Evolutionary conservation across 371 early-diverging fungal genomes (phyloP).

Genomic region (Mucor sp.): DNA sequence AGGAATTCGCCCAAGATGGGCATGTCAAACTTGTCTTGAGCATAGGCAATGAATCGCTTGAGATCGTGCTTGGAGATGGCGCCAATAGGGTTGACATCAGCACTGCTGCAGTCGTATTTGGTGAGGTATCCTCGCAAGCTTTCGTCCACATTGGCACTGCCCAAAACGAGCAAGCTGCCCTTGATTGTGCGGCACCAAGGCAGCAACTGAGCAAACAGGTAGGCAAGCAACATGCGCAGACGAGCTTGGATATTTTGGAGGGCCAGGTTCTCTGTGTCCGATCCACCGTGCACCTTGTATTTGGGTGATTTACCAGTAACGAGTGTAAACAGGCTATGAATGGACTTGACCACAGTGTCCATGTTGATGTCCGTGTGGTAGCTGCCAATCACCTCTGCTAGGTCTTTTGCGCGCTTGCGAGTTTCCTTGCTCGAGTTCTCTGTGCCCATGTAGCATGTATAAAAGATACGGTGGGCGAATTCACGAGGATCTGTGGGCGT

Average conservation of each 20-base stretch:
- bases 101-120: slow-evolving; percentile 98
- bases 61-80: slow-evolving; percentile 93
- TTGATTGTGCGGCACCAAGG: slow-evolving; percentile 84
- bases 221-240: slow-evolving; percentile 93
- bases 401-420: slow-evolving; percentile 72
- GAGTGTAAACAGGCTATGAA: slow-evolving; percentile 73
- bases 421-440: slow-evolving; percentile 89
- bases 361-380: slow-evolving; percentile 91
- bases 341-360: slow-evolving; percentile 78
- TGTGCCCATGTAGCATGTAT: slow-evolving; percentile 97
- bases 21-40: slow-evolving; percentile 65
- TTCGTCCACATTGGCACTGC: slow-evolving; percentile 97
- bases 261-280: slow-evolving; percentile 88
- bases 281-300: slow-evolving; percentile 88
- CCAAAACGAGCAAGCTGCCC: slow-evolving; percentile 88
- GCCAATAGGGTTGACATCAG: slow-evolving; percentile 97
- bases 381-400: slow-evolving; percentile 87
- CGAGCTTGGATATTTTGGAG: slow-evolving; percentile 98
- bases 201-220: slow-evolving; percentile 93
- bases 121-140: slow-evolving; percentile 95
- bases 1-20: slow-evolving; percentile 80
- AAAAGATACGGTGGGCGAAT: slow-evolving; percentile 83
- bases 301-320: slow-evolving; percentile 81
- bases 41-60: slow-evolving; percentile 78
- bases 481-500: slow-evolving; percentile 82